phyloP scores from a whole-genome alignment of 208 protist genomes.

The Trypanosoma brucei region DNA sequence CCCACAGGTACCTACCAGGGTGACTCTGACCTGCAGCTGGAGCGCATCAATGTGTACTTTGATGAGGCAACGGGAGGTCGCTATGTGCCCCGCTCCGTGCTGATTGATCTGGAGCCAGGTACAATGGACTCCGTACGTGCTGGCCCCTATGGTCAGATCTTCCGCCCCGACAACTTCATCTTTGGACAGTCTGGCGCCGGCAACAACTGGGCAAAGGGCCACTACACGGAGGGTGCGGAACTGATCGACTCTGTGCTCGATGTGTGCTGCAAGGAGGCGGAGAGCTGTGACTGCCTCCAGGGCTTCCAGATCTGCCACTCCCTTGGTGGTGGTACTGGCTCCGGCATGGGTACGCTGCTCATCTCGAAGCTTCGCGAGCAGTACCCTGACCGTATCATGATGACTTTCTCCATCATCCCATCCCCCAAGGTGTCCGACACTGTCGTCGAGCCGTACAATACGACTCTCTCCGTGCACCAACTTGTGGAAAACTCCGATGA shows the following conservation, averaged over 20 bases:
- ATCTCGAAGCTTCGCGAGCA: slow-evolving; percentile 97
- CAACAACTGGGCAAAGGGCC: slow-evolving; percentile 99
- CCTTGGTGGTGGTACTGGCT: slow-evolving; percentile 97
- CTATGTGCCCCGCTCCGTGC: slow-evolving; percentile 76
- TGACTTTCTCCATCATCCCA: slow-evolving; percentile 98
- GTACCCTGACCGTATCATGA: slow-evolving; percentile 99
- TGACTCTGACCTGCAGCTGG: slow-evolving; percentile 94
- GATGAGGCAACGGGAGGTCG: slow-evolving; percentile 92
- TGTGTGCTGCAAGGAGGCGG: slow-evolving; percentile 97
- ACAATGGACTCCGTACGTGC: slow-evolving; percentile 97
- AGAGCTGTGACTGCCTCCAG: slow-evolving; percentile 97
- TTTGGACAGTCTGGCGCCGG: slow-evolving; percentile 96
- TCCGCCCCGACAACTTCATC: slow-evolving; percentile 97
- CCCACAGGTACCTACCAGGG: slow-evolving; percentile 92
- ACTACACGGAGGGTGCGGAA: slow-evolving; percentile 99
- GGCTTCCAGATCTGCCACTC: slow-evolving; percentile 99
- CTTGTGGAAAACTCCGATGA: slow-evolving; percentile 97
- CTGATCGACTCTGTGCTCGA: slow-evolving; percentile 97
- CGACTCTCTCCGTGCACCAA: slow-evolving; percentile 96
- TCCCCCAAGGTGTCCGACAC: slow-evolving; percentile 97
- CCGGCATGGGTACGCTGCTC: slow-evolving; percentile 96
- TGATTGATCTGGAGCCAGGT: slow-evolving; percentile 90
- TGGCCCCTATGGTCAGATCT: slow-evolving; percentile 90
- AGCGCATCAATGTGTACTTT: slow-evolving; percentile 98
- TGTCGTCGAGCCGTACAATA: slow-evolving; percentile 98